phyloP scores from a whole-genome alignment of 2,329 filamentous ascomycete species.

The Cryphonectria radicalis region DNA sequence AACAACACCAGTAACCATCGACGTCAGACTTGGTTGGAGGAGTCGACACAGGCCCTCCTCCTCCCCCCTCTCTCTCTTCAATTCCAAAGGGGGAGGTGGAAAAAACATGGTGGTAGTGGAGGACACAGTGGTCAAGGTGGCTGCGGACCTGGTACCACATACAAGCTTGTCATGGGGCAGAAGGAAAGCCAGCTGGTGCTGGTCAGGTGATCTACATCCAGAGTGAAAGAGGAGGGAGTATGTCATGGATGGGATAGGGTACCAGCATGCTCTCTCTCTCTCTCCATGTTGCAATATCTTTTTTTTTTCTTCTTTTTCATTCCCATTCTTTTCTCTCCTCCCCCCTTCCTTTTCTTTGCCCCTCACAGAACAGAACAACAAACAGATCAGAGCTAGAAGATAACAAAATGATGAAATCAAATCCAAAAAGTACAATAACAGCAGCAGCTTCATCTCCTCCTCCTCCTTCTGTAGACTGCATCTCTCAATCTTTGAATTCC shows the following conservation, averaged over 20 bases:
- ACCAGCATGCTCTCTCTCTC: not conserved
- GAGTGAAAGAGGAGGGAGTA: not conserved
- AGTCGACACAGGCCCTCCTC: not conserved
- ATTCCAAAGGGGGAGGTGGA: not conserved
- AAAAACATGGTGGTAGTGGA: not conserved
- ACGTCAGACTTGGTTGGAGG: not conserved
- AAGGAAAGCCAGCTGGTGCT: not conserved
- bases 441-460: not conserved
- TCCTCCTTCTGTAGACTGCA: not conserved
- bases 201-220: not conserved
- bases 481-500: not conserved
- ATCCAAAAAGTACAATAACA: not conserved
- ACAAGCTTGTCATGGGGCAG: not conserved
- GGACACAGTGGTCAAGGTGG: not conserved
- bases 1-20: not conserved
- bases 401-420: not conserved
- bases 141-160: not conserved
- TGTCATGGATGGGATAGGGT: not conserved
- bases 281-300: not conserved
- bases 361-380: not conserved
- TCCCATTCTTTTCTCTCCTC: not conserved
- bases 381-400: not conserved
- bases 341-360: not conserved
- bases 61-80: too few relatives aligned
- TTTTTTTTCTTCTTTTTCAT: not conserved